Percentiles rank a stretch among this genome's conserved stretches.
These are phyloP conservation scores for Nakazawaea wickerhamii DNA, from an alignment of 805 yeast genomes.

Conservation along the genomic window DNA sequence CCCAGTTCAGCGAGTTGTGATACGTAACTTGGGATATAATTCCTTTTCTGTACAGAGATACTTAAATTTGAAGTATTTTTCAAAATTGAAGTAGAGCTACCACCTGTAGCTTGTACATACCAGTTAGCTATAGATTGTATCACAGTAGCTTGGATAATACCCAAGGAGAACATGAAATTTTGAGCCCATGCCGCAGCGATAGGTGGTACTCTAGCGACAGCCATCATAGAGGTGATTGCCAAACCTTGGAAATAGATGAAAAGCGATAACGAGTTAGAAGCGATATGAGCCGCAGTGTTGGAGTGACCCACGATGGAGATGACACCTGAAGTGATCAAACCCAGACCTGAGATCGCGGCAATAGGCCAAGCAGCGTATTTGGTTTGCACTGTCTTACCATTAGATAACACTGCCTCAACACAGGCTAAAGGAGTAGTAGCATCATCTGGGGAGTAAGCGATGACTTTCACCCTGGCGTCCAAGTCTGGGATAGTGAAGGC, in stretches of 20 bases:
- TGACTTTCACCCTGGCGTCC: conserved; percentile 84
- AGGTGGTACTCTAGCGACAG: conserved; percentile 87
- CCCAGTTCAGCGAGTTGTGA: conserved; percentile 12
- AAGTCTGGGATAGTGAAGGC: conserved; percentile 91
- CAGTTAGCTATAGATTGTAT: conserved; percentile 84
- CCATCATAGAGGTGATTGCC: conserved; percentile 93
- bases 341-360: conserved; percentile 85
- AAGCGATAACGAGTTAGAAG: conserved; percentile 90
- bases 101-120: conserved; percentile 96
- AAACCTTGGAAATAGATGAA: conserved; percentile 91
- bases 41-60: conserved; percentile 74
- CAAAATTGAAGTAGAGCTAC: conserved; percentile 72
- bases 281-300: conserved; percentile 92
- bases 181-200: conserved; percentile 98
- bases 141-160: conserved; percentile 69
- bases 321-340: conserved; percentile 81
- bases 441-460: conserved; percentile 49
- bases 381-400: conserved; percentile 92
- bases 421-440: conserved; percentile 66
- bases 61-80: conserved; percentile 61
- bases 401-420: conserved; percentile 79
- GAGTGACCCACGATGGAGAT: conserved; percentile 86
- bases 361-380: conserved; percentile 93
- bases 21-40: conserved; percentile 12
- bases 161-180: conserved; percentile 95